Percentiles rank a stretch among this genome's conserved stretches.
These are phyloP conservation scores for Puccinellia tenuiflora DNA, from an alignment of 176 grass and related monocot genomes.

Conservation along the genomic window DNA sequence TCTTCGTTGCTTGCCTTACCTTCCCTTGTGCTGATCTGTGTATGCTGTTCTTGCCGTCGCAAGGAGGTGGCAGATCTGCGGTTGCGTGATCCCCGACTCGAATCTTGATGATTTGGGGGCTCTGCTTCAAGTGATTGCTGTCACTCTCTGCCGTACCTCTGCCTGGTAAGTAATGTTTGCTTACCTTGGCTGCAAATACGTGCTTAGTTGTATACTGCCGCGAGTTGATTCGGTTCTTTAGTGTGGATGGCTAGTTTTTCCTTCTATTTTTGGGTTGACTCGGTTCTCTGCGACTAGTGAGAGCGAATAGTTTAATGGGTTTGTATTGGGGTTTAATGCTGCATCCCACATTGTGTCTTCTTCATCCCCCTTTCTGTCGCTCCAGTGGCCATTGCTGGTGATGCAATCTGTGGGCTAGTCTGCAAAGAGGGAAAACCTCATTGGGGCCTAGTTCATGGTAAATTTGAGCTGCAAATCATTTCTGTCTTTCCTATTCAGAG, in stretches of 20 bases:
- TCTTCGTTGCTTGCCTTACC: neutral
- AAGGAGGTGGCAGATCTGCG: conserved; percentile 36
- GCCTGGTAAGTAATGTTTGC: conserved; percentile 7
- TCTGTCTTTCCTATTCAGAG: neutral
- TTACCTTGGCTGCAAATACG: neutral
- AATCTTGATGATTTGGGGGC: neutral
- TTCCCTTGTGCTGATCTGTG: conserved; percentile 17
- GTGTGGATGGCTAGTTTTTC: neutral
- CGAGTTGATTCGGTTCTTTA: neutral
- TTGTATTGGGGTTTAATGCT: conserved; percentile 26
- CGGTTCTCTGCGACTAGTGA: neutral
- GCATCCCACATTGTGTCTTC: neutral
- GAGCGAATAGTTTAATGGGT: neutral
- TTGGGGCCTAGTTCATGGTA: neutral
- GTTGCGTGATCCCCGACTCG: neutral
- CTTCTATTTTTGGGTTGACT: conserved; percentile 10
- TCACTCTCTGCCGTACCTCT: neutral
- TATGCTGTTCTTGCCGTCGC: neutral
- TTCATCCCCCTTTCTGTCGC: neutral
- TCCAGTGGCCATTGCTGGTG: too few relatives aligned
- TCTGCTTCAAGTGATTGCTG: conserved; percentile 4
- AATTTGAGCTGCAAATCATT: neutral
- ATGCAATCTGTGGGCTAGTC: conserved; percentile 1
- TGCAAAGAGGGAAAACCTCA: neutral
- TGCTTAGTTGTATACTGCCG: neutral